Evolutionary conservation across 345 rosid species (phyloP).

Genomic region (Salix koriyanagi): DNA sequence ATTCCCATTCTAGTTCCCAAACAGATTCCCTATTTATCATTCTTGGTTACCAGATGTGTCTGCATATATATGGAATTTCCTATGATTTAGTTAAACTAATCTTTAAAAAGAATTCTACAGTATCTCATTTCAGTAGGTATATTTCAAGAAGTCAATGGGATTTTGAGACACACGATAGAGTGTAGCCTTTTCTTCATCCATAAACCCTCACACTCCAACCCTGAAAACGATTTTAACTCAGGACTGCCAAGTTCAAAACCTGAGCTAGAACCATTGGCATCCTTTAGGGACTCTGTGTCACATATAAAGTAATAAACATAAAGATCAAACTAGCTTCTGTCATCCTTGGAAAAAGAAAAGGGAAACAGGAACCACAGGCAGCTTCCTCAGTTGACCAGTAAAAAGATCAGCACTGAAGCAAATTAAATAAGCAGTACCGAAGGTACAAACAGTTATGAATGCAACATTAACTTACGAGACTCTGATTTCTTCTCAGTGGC

Average conservation of each 20-base stretch:
- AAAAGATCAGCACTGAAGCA: not conserved
- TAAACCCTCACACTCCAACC: not conserved
- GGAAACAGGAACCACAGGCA: not conserved
- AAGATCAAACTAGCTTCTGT: not conserved
- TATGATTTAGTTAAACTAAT: not conserved
- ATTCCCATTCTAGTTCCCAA: not conserved
- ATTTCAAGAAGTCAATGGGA: not conserved
- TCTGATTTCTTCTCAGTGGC: conserved; percentile 48
- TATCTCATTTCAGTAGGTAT: not conserved
- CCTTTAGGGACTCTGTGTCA: not conserved
- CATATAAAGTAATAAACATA: not conserved
- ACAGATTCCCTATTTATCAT: not conserved
- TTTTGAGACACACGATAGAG: not conserved
- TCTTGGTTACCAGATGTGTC: not conserved
- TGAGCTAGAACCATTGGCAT: not conserved
- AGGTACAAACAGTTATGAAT: not conserved
- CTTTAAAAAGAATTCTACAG: not conserved
- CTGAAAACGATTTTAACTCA: not conserved
- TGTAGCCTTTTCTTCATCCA: not conserved
- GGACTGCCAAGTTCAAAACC: not conserved
- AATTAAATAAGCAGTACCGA: not conserved
- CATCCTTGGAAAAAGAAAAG: not conserved
- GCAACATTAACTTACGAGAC: conserved; percentile 51
- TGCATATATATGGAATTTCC: not conserved
- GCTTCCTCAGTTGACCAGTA: conserved; percentile 1